Percentiles rank a stretch among this genome's conserved stretches.
phyloP scores from a whole-genome alignment of 495 filamentous ascomycete species.

The Pyrenula aspistea region DNA sequence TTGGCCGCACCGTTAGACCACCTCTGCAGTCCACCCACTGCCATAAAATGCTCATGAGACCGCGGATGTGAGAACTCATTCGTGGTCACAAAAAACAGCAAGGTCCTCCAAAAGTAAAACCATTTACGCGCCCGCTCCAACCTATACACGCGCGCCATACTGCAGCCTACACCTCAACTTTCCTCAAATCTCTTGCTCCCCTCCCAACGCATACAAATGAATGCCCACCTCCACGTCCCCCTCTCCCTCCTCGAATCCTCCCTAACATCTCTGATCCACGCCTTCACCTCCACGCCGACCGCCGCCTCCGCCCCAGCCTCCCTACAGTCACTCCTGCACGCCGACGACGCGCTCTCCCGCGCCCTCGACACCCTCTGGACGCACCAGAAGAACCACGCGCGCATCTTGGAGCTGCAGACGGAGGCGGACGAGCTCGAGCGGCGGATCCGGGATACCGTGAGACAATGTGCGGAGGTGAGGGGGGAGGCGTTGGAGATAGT shows the following conservation, averaged over 20 bases:
- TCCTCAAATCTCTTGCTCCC: too few relatives aligned
- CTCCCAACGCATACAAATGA: too few relatives aligned
- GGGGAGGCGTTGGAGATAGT: slow-evolving; percentile 15
- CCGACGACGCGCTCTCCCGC: slow-evolving; percentile 28
- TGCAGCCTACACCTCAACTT: too few relatives aligned
- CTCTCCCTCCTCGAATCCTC: slow-evolving; percentile 26
- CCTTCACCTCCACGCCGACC: slow-evolving; percentile 29
- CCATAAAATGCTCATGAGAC: too few relatives aligned
- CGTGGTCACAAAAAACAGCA: too few relatives aligned
- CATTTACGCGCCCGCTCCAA: too few relatives aligned
- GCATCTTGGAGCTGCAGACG: slow-evolving; percentile 21
- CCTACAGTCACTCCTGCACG: slow-evolving; percentile 25
- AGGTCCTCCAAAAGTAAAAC: too few relatives aligned
- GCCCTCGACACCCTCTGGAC: slow-evolving; percentile 26
- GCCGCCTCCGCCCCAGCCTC: slow-evolving; percentile 29
- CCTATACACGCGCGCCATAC: too few relatives aligned
- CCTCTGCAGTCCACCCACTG: too few relatives aligned
- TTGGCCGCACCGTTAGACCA: too few relatives aligned
- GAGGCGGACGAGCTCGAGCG: slow-evolving; percentile 28
- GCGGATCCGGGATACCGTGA: slow-evolving; percentile 28
- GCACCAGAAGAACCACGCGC: slow-evolving; percentile 32
- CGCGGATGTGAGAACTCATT: too few relatives aligned
- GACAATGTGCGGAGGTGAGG: not conserved
- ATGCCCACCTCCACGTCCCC: slow-evolving; percentile 22
- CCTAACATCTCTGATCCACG: slow-evolving; percentile 28